Conservation (phyloP, 2,329 filamentous ascomycete genomes). For the Cordyceps fumosorosea region DNA sequence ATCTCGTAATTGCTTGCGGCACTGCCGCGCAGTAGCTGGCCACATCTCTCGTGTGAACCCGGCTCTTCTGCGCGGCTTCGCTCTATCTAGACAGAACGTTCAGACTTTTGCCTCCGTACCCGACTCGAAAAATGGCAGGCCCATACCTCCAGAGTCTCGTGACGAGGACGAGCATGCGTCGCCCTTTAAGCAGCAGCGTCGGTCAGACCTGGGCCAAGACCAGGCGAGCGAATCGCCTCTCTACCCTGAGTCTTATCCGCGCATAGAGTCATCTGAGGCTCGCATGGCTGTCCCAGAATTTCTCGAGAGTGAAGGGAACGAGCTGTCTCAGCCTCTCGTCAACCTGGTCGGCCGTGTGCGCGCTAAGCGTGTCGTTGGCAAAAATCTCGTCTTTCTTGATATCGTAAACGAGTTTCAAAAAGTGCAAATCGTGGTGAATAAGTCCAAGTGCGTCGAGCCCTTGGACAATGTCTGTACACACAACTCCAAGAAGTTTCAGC, state of each 20-base stretch:
- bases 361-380: constrained; percentile 63
- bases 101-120: constrained; percentile 5
- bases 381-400: constrained; percentile 79
- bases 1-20: constrained; percentile 29
- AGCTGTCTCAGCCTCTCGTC: constrained; percentile 23
- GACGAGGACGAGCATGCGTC: constrained; percentile 23
- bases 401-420: constrained; percentile 64
- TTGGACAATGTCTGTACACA: constrained; percentile 28
- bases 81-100: constrained; percentile 1
- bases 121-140: constrained; percentile 10
- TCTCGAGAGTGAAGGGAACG: constrained; percentile 22
- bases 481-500: constrained; percentile 40
- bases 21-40: constrained; percentile 23
- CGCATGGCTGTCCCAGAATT: constrained; percentile 30
- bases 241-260: constrained; percentile 30
- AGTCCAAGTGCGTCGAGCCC: constrained; percentile 38
- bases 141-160: constrained; percentile 17
- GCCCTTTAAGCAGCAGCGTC: constrained; percentile 31
- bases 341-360: constrained; percentile 58
- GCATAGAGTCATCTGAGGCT: constrained; percentile 22
- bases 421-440: constrained; percentile 72
- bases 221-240: constrained; percentile 28
- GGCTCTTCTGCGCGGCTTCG: background rate
- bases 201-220: constrained; percentile 26
- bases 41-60: background rate